Percentiles rank a stretch among this genome's conserved stretches.
These are phyloP conservation scores for Pichia paraexigua DNA, from an alignment of 805 yeast genomes.

Conservation along the genomic window DNA sequence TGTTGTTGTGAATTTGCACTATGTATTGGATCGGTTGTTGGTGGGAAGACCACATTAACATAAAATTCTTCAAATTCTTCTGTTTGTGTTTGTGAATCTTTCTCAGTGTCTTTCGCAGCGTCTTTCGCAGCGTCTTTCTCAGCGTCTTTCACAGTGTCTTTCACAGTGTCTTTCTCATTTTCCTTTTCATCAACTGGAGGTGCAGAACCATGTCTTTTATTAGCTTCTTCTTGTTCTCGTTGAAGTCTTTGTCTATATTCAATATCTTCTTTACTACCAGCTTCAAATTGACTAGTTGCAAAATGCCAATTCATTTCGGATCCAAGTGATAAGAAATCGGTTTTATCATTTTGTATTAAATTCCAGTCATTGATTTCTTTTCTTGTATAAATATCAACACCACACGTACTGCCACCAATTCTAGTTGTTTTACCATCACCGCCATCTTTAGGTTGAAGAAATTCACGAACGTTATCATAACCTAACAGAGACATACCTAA, in stretches of 20 bases:
- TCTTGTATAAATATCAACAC: conserved; percentile 53
- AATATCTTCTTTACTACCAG: conserved; percentile 85
- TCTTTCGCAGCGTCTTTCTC: no score
- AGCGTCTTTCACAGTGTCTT: neutral
- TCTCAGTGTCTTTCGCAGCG: no score
- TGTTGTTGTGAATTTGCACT: neutral
- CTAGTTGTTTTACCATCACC: conserved; percentile 28
- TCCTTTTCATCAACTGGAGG: conserved; percentile 1
- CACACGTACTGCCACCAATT: conserved; percentile 75
- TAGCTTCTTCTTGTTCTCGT: conserved; percentile 16
- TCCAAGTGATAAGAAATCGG: conserved; percentile 63
- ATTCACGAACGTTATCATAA: conserved; percentile 41
- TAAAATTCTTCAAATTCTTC: conserved; percentile 41
- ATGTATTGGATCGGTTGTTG: conserved; percentile 16
- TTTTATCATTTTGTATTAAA: conserved; percentile 60
- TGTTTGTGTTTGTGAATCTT: neutral
- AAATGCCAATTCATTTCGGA: conserved; percentile 95
- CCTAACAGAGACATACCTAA: conserved; percentile 71
- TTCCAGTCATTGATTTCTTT: conserved; percentile 43
- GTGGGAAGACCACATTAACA: conserved; percentile 47
- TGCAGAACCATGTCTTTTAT: neutral
- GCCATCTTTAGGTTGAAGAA: conserved; percentile 39
- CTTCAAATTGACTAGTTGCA: conserved; percentile 54
- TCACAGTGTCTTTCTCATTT: conserved; percentile 7
- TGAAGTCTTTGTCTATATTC: conserved; percentile 36